Evolutionary conservation across 2,329 filamentous ascomycete species (phyloP).

Genomic region (Grosmannia penicillata): DNA sequence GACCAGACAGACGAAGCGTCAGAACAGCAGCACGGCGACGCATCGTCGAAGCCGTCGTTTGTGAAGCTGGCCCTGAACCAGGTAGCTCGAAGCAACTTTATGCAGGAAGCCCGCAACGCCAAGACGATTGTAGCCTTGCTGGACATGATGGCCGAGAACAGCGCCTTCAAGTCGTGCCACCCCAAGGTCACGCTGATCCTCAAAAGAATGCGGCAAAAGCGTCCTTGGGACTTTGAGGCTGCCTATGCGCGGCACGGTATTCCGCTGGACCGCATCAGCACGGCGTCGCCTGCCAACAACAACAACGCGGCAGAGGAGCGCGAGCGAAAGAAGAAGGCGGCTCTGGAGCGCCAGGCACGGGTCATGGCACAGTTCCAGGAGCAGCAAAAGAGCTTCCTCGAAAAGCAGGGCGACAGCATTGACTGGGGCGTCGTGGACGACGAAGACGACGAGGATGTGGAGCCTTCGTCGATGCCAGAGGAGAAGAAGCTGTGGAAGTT

Average conservation of each 20-base stretch:
- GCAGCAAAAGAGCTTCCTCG: constrained; percentile 89
- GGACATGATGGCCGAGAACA: constrained; percentile 46
- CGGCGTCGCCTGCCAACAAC: constrained; percentile 60
- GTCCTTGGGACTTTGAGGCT: constrained; percentile 55
- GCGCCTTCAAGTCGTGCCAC: constrained; percentile 68
- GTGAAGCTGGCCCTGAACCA: constrained; percentile 54
- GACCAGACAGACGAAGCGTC: constrained; percentile 48
- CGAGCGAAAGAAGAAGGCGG: constrained; percentile 79
- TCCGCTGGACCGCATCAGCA: constrained; percentile 64
- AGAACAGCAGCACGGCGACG: neutral
- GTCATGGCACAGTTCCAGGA: constrained; percentile 98
- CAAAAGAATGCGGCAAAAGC: constrained; percentile 71
- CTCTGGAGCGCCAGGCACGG: constrained; percentile 73
- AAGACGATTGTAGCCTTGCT: constrained; percentile 52
- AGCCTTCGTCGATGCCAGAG: constrained; percentile 31
- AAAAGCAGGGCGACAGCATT: constrained; percentile 70
- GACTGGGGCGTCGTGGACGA: constrained; percentile 83
- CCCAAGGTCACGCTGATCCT: constrained; percentile 75
- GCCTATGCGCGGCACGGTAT: constrained; percentile 51
- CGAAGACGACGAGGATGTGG: constrained; percentile 47
- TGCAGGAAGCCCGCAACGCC: constrained; percentile 31
- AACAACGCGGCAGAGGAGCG: constrained; percentile 48
- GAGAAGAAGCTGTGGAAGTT: constrained; percentile 70
- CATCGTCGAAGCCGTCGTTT: constrained; percentile 42
- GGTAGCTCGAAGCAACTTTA: constrained; percentile 43